Base-by-base conservation (phyloP, 2,329 filamentous ascomycete species). In the Phialemoniopsis sp. region DNA sequence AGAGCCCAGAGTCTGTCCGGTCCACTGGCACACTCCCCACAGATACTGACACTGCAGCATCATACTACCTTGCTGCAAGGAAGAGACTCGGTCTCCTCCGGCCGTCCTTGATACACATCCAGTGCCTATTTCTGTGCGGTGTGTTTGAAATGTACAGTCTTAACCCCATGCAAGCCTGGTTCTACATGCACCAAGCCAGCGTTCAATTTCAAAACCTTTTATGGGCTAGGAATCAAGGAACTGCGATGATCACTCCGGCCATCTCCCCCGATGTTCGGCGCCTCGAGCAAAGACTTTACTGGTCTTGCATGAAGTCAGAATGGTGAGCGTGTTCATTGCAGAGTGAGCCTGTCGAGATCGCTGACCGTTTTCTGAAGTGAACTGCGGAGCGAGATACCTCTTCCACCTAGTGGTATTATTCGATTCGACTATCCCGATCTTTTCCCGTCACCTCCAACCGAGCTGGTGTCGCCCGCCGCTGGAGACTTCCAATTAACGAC, bases 291-390 rank as follows among this genome's bases (percentile, higher is more conserved):
- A 29, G 38, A 13, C 33, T 40, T 13, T 40, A 40, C 33, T 40
- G 38, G 38, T 36, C 32, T n/a, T 40, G 38, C 38, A 34, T 36
- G 32, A 40, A 35, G 33, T 34, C 38, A 16, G 38, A 40, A 29
- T 35, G 38, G n/a, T n/a, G n/a, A n/a, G n/a, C n/a, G n/a, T n/a
- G n/a, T n/a, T n/a, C n/a, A n/a, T n/a, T n/a, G n/a, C n/a, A n/a
- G n/a, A n/a, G n/a, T n/a, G n/a, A n/a, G n/a, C n/a, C n/a, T n/a
- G n/a, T n/a, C n/a, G n/a, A n/a, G n/a, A n/a, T n/a, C n/a, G n/a
- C n/a, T n/a, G n/a, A n/a, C n/a, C n/a, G n/a, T n/a, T n/a, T n/a
- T n/a, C n/a, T n/a, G n/a, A n/a, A n/a, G n/a, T 29, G 38, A 40
- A 29, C 28, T 40, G 18, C 21, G 26, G 19, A n/a, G 21, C 29